phyloP scores from a whole-genome alignment of 2,329 filamentous ascomycete genomes.

The Colletotrichum higginsianum region DNA sequence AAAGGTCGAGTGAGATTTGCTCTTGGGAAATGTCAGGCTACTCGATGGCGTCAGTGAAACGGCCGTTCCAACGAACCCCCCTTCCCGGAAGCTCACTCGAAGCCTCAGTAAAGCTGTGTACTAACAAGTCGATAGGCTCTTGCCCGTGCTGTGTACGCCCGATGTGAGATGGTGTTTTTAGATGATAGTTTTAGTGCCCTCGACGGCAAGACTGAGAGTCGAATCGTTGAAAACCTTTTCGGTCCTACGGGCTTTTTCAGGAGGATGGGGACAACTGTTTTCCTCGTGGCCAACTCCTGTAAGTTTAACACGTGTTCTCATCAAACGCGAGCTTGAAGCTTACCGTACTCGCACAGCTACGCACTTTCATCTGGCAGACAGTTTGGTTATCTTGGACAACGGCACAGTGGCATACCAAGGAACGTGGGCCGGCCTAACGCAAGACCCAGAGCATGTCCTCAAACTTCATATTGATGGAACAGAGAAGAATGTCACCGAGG shows the following conservation, averaged over 20 bases:
- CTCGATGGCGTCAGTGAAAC: too few relatives aligned
- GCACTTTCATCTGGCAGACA: conserved; percentile 13
- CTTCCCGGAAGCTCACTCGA: background rate
- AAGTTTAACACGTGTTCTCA: background rate
- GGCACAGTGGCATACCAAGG: conserved; percentile 12
- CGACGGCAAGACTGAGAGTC: conserved; percentile 38
- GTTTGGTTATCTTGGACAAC: conserved; percentile 4
- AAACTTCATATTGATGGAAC: background rate
- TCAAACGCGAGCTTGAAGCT: background rate
- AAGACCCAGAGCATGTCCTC: background rate
- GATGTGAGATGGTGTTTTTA: conserved; percentile 6
- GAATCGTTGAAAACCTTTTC: conserved; percentile 40
- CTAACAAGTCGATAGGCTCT: conserved; percentile 20
- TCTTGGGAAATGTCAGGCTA: too few relatives aligned
- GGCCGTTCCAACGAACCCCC: too few relatives aligned
- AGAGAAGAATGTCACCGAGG: background rate
- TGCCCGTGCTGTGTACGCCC: conserved; percentile 32
- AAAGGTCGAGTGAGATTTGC: too few relatives aligned
- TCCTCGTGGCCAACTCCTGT: conserved; percentile 26
- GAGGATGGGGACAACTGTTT: conserved; percentile 41
- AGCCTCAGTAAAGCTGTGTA: too few relatives aligned
- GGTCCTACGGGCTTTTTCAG: conserved; percentile 42
- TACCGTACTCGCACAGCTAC: conserved; percentile 1
- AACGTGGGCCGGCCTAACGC: conserved; percentile 7
- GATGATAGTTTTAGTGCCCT: conserved; percentile 42